Evolutionary conservation across 768 basidiomycete genomes (phyloP).

Genomic region (Tricholoma sp.): DNA sequence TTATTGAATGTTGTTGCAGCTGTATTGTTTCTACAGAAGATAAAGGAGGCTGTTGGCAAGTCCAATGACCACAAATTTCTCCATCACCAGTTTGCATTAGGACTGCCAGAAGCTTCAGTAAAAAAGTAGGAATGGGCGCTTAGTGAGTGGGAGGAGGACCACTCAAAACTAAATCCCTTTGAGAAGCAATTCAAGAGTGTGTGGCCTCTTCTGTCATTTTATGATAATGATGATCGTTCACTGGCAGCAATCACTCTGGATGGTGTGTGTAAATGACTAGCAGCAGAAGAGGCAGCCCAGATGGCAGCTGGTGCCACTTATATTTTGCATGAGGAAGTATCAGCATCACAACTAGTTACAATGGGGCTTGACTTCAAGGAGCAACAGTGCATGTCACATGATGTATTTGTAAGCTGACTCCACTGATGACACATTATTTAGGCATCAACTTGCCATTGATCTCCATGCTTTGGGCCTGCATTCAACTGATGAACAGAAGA

Average conservation of each 20-base stretch:
- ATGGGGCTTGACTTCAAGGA: constrained; percentile 10
- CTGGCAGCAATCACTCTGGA: constrained; percentile 8
- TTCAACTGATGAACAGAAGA: constrained; percentile 4
- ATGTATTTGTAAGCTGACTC: neutral
- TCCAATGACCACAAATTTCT: too few relatives aligned
- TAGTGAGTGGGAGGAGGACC: too few relatives aligned
- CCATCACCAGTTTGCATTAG: too few relatives aligned
- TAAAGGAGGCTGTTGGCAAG: too few relatives aligned
- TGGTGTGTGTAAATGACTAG: constrained; percentile 5
- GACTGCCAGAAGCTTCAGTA: too few relatives aligned
- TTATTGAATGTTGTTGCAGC: too few relatives aligned
- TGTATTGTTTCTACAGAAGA: too few relatives aligned
- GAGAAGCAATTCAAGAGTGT: too few relatives aligned
- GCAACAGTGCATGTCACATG: constrained; percentile 13
- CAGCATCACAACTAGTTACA: neutral
- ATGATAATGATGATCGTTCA: neutral
- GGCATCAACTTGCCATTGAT: neutral
- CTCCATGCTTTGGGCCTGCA: neutral
- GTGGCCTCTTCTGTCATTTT: neutral
- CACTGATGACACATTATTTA: neutral
- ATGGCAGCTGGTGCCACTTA: constrained; percentile 1
- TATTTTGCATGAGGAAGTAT: constrained; percentile 1
- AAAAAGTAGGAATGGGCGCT: too few relatives aligned
- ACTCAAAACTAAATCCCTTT: too few relatives aligned
- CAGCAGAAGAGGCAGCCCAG: constrained; percentile 6